Evolutionary conservation across 305 asterid species (phyloP).

Genomic region (Solanum hybrid): DNA sequence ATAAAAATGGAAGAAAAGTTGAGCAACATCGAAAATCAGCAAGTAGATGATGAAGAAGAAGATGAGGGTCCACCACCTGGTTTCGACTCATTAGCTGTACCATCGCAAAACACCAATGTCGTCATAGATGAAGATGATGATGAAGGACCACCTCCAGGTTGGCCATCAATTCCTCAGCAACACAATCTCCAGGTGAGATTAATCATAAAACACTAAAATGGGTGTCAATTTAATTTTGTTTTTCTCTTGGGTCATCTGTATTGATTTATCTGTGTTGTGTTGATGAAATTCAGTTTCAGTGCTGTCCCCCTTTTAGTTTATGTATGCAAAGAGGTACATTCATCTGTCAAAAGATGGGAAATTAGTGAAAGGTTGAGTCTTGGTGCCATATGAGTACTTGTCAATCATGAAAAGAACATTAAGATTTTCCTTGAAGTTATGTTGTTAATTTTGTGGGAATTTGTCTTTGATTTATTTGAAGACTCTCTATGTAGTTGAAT

Average conservation of each 20-base stretch:
- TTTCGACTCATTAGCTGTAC: slow-evolving; percentile 32
- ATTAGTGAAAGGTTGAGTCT: neutral
- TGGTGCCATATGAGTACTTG: neutral
- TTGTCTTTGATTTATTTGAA: neutral
- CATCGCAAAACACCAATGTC: slow-evolving; percentile 11
- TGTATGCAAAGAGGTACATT: neutral
- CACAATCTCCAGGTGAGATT: slow-evolving; percentile 34
- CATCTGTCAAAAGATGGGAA: neutral
- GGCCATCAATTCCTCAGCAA: slow-evolving; percentile 28
- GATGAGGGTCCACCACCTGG: slow-evolving; percentile 94
- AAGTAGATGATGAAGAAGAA: slow-evolving; percentile 28
- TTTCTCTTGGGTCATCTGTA: neutral
- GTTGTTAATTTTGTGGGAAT: neutral
- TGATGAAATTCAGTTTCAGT: neutral
- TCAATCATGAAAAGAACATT: neutral
- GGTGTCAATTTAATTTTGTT: neutral
- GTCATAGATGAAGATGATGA: slow-evolving; percentile 25
- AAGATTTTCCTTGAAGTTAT: neutral
- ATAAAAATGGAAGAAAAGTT: neutral
- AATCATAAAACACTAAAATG: neutral
- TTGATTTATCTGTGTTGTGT: neutral
- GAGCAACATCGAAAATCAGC: neutral
- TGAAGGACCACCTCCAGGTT: slow-evolving; percentile 87
- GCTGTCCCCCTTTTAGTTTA: neutral
- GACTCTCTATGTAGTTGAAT: neutral